These are phyloP conservation scores for Scheffersomyces segobiensis DNA, from an alignment of 1,139 yeast genomes.

Conservation along the genomic window DNA sequence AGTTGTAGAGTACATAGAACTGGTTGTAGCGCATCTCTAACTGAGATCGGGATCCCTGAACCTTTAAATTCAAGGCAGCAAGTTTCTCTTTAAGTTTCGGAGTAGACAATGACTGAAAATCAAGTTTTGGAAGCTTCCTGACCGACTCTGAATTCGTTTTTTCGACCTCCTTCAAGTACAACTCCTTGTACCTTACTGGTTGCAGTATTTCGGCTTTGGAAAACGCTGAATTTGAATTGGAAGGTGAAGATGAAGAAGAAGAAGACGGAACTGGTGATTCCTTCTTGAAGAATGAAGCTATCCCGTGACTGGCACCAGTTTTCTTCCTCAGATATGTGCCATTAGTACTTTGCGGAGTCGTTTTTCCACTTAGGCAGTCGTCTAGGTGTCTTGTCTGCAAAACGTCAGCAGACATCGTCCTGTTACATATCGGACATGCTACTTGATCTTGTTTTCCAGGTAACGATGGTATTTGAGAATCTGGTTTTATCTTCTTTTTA, in stretches of 20 bases:
- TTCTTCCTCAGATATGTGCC: slow-evolving; percentile 4
- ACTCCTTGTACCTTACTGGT: slow-evolving; percentile 24
- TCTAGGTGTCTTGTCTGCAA: slow-evolving; percentile 74
- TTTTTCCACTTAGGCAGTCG: slow-evolving; percentile 51
- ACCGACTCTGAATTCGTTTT: slow-evolving; percentile 24
- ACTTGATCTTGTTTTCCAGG: slow-evolving; percentile 32
- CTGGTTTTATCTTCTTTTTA: slow-evolving; percentile 7
- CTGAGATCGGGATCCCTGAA: slow-evolving; percentile 61
- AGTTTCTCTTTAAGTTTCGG: slow-evolving; percentile 65
- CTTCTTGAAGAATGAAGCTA: slow-evolving; percentile 37
- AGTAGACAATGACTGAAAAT: slow-evolving; percentile 59
- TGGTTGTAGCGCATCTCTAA: slow-evolving; percentile 75
- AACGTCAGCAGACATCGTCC: slow-evolving; percentile 53
- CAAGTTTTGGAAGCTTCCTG: slow-evolving; percentile 56
- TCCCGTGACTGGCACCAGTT: slow-evolving; percentile 15
- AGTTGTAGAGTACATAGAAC: slow-evolving; percentile 76
- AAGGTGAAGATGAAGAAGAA: background rate
- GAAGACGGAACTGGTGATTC: background rate
- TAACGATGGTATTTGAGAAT: slow-evolving; percentile 6
- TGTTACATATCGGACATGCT: slow-evolving; percentile 72
- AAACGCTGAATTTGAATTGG: background rate
- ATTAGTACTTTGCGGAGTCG: slow-evolving; percentile 4
- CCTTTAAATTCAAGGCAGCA: slow-evolving; percentile 53
- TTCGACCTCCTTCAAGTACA: slow-evolving; percentile 31
- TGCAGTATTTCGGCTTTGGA: slow-evolving; percentile 2